These are phyloP conservation scores for Podospora tetraspora DNA, from an alignment of 495 filamentous ascomycete genomes.

Conservation along the genomic window DNA sequence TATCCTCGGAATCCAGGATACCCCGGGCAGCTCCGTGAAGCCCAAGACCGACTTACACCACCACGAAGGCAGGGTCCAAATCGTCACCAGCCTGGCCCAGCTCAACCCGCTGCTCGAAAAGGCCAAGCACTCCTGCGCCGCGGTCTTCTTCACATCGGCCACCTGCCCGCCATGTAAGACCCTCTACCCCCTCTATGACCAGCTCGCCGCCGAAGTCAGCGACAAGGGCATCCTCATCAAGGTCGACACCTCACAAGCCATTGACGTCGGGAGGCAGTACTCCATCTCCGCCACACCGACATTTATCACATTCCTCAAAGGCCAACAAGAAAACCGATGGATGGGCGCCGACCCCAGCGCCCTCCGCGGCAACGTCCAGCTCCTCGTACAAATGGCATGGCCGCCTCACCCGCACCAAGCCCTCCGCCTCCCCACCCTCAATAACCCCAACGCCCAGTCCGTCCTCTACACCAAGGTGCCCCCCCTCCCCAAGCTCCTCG, in stretches of 20 bases:
- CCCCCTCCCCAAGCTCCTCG: conserved; percentile 74
- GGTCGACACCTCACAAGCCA: conserved; percentile 66
- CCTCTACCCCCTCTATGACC: conserved; percentile 77
- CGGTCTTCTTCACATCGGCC: conserved; percentile 88
- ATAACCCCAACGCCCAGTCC: conserved; percentile 55
- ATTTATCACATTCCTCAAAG: conserved; percentile 81
- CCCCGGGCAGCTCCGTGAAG: conserved; percentile 27
- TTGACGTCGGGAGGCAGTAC: conserved; percentile 62
- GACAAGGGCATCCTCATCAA: conserved; percentile 70
- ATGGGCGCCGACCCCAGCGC: conserved; percentile 63
- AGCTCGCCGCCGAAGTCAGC: conserved; percentile 70
- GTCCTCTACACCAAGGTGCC: conserved; percentile 75
- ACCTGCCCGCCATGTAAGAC: conserved; percentile 82
- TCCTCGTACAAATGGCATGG: conserved; percentile 70
- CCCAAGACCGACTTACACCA: conserved; percentile 32
- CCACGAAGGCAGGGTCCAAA: conserved; percentile 31
- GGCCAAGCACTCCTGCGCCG: conserved; percentile 62
- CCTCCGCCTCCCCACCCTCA: conserved; percentile 64
- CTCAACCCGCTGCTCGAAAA: conserved; percentile 55
- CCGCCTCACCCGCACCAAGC: conserved; percentile 70
- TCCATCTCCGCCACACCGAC: conserved; percentile 75
- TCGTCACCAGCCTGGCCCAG: conserved; percentile 43
- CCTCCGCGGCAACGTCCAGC: conserved; percentile 64
- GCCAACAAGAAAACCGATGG: conserved; percentile 74
- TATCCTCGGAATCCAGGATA: conserved; percentile 46